Evolutionary conservation across 2,329 filamentous ascomycete genomes (phyloP).

Genomic region (Colletotrichum tropicicola): DNA sequence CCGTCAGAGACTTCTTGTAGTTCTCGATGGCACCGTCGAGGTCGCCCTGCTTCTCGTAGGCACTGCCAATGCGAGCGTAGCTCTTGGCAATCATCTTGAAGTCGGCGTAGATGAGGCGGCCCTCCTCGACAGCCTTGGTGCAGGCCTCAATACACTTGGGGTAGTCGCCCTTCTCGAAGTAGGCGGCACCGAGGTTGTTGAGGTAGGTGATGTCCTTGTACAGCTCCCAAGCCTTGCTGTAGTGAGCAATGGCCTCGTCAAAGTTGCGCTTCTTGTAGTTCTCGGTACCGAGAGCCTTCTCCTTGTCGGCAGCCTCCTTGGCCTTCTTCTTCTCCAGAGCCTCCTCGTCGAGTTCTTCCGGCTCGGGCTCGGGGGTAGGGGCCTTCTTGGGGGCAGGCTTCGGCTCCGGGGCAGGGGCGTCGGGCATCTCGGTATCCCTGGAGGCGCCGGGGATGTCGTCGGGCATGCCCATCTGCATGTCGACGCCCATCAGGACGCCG

Average conservation of each 20-base stretch:
- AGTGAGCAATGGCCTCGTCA: constrained; percentile 93
- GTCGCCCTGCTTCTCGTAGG: constrained; percentile 91
- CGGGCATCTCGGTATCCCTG: constrained; percentile 82
- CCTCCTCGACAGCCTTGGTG: constrained; percentile 88
- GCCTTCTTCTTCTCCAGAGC: constrained; percentile 84
- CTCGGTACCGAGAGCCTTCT: constrained; percentile 93
- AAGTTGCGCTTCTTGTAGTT: constrained; percentile 99
- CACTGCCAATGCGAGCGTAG: constrained; percentile 93
- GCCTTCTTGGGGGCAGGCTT: constrained; percentile 64
- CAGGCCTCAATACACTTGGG: constrained; percentile 87
- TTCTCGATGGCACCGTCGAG: constrained; percentile 82
- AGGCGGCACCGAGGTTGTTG: constrained; percentile 93
- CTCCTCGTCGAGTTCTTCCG: constrained; percentile 83
- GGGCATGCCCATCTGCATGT: constrained; percentile 71
- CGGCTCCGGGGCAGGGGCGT: constrained; percentile 57
- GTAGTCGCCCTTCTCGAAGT: constrained; percentile 97
- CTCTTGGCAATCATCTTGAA: constrained; percentile 99
- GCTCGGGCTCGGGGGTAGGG: constrained; percentile 63
- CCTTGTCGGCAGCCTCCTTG: constrained; percentile 91
- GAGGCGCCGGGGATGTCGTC: constrained; percentile 43
- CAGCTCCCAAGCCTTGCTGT: constrained; percentile 92
- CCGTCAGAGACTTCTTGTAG: constrained; percentile 93
- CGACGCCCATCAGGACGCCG: constrained; percentile 91
- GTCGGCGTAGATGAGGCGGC: constrained; percentile 88
- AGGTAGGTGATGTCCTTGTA: constrained; percentile 98